Evolutionary conservation across 306 rosid species (phyloP), one percentile per base, ranked within the genome.

Genomic region (Lathyrus sativus): DNA sequence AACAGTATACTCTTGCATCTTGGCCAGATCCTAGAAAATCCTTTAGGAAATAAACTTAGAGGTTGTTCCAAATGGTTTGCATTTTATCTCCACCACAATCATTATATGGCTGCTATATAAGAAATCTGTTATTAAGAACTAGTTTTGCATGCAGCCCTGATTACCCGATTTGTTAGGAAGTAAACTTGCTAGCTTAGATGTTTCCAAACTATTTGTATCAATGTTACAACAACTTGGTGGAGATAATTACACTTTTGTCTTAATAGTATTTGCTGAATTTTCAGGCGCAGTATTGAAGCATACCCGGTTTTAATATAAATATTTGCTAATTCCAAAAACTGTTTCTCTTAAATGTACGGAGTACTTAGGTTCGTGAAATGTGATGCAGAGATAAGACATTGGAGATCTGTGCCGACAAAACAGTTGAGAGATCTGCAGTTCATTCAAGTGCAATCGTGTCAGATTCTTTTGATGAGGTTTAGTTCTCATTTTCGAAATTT

Each of bases 391-490:
- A 84, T 56, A 81, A 70, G 33, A 80, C 65, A 56, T 55, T 65
- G 65, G 95, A 84, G 60, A 76, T 61, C 64, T 58, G 74, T 54
- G 46, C 58, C 64, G 62, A 64, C 48, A 74, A 66, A 76, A 54
- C 64, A 39, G 67, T 72, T 84, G 79, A 68, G 19, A 82, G 88
- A 70, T 77, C 84, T 65, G 58, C 77, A 37, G 74, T 74, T 75
- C 68, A 54, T 72, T 62, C 86, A 57, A 53, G 56, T 62, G 75
- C 81, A 70, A 76, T 79, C 78, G 83, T 82, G 59, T 84, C 84
- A 45, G 91, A 83, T 82, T 82, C 97, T 66, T 90, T 95, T 75
- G 89, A 88, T 72, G 85, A 90, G 97, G 99, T 95, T 71, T 37
- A 73, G 44, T 79, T 74, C 60, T 38, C 66, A 37, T 55, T 68